Evolutionary conservation across 1,139 yeast genomes (phyloP).

Genomic region (Magnusiomyces tetraspermus): DNA sequence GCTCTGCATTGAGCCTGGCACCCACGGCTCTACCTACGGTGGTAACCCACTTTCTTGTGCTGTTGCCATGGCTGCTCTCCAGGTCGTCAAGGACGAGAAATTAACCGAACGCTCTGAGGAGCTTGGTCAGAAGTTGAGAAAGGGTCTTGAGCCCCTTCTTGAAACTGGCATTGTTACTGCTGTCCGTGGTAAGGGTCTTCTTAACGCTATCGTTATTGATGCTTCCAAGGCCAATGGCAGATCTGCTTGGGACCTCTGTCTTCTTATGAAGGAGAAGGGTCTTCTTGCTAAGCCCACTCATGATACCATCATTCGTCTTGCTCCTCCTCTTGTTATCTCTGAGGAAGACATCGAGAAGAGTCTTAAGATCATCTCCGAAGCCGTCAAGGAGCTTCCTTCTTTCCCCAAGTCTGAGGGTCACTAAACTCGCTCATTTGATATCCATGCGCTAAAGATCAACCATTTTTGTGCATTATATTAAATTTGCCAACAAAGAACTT

Average conservation of each 20-base stretch:
- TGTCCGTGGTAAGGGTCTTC: conserved; percentile 86
- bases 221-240: conserved; percentile 75
- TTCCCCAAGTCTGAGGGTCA: conserved; percentile 29
- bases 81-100: conserved; percentile 81
- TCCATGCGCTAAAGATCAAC: no score
- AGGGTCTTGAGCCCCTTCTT: conserved; percentile 56
- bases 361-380: conserved; percentile 56
- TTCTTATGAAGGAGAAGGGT: conserved; percentile 80
- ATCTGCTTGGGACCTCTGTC: conserved; percentile 93
- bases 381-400: conserved; percentile 52
- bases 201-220: conserved; percentile 34
- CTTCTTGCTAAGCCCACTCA: conserved; percentile 96
- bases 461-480: no score
- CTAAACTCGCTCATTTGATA: no score
- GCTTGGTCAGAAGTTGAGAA: conserved; percentile 62
- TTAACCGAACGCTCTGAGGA: conserved; percentile 68
- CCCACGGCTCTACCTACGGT: conserved; percentile 97
- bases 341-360: conserved; percentile 81
- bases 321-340: conserved; percentile 89
- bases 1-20: conserved; percentile 88
- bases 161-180: conserved; percentile 62
- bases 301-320: conserved; percentile 88
- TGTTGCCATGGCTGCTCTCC: conserved; percentile 88
- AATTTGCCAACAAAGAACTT: no score
- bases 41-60: conserved; percentile 95